These are phyloP conservation scores for Capsicum rhomboideum DNA, from an alignment of 257 asterid genomes.

Conservation along the genomic window DNA sequence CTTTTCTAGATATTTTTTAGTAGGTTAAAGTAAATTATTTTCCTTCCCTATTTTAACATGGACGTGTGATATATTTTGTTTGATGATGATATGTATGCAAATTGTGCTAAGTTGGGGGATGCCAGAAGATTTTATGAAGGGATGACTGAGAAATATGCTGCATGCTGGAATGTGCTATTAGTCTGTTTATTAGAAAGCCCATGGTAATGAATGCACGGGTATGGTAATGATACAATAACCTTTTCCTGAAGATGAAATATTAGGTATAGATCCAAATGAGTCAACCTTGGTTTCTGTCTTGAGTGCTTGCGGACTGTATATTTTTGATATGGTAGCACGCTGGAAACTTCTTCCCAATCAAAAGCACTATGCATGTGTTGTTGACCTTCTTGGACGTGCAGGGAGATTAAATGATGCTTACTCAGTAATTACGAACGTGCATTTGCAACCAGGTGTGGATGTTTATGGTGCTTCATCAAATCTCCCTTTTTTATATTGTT, in stretches of 20 bases:
- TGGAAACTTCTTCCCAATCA: conserved; percentile 30
- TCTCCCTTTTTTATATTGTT: too few species aligned
- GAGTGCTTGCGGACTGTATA: conserved; percentile 44
- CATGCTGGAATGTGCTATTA: conserved; percentile 61
- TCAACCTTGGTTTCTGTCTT: conserved; percentile 43
- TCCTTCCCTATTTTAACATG: too few species aligned
- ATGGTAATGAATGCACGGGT: conserved; percentile 40
- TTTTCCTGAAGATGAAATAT: conserved; percentile 26
- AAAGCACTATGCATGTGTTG: conserved; percentile 49
- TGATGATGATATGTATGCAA: conserved; percentile 57
- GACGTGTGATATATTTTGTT: too few species aligned
- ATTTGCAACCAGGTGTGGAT: conserved; percentile 23
- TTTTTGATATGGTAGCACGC: conserved; percentile 32
- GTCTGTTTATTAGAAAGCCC: too few species aligned
- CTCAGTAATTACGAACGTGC: conserved; percentile 25
- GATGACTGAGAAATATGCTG: conserved; percentile 38
- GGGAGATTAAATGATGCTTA: conserved; percentile 43
- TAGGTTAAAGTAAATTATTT: too few species aligned
- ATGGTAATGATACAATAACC: conserved; percentile 29
- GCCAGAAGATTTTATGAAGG: conserved; percentile 21
- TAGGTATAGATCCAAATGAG: conserved; percentile 31
- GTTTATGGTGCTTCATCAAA: conserved; percentile 31
- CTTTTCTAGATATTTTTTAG: too few species aligned
- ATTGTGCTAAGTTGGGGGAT: conserved; percentile 32
- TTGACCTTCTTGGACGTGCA: conserved; percentile 57